These are phyloP conservation scores for Rostrohypoxylon terebratum DNA, from an alignment of 495 filamentous ascomycete species.

Conservation along the genomic window DNA sequence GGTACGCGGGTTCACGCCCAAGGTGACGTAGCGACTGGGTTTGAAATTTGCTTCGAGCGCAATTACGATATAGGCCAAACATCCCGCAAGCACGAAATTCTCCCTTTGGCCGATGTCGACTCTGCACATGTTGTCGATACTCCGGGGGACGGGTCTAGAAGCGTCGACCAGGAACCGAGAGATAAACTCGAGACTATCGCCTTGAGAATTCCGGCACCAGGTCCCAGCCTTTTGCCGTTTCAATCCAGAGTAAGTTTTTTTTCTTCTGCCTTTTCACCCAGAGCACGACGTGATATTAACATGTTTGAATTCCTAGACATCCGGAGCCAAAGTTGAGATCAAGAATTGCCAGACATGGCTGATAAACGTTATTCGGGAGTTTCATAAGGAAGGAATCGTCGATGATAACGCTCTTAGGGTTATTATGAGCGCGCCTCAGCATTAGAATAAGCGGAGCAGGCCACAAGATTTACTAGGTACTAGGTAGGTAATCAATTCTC, in stretches of 20 bases:
- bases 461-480: too few relatives aligned
- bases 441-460: neutral
- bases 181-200: neutral
- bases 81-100: neutral
- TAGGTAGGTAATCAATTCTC: too few relatives aligned
- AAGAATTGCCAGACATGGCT: neutral
- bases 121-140: neutral
- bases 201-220: neutral
- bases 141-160: neutral
- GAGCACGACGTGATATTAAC: neutral
- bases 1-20: neutral
- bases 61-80: neutral
- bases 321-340: neutral
- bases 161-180: neutral
- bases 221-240: neutral
- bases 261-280: neutral
- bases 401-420: neutral
- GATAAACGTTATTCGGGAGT: neutral
- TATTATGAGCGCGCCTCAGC: neutral
- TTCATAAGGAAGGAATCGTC: neutral
- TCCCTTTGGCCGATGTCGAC: neutral
- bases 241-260: neutral
- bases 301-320: neutral
- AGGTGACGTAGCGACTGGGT: neutral
- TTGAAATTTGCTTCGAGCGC: neutral